These are phyloP conservation scores for Malassezia equina DNA, from an alignment of 1,284 basidiomycete species.

Conservation along the genomic window DNA sequence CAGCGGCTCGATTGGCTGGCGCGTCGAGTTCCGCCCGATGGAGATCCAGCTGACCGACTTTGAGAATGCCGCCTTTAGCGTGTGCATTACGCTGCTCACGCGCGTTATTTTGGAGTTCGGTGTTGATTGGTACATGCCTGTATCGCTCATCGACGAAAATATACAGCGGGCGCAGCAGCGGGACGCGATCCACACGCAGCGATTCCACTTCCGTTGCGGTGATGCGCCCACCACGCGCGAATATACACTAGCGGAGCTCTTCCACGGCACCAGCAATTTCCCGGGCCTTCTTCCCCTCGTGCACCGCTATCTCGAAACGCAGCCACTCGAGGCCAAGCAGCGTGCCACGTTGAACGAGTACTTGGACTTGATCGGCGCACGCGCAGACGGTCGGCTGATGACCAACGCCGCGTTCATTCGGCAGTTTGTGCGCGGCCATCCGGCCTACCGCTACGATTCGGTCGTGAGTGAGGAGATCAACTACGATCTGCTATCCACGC, in stretches of 20 bases:
- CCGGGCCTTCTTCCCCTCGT: conserved; percentile 79
- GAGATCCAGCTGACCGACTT: conserved; percentile 98
- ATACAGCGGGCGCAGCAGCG: conserved; percentile 81
- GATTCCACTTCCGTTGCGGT: conserved; percentile 71
- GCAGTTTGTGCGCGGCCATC: conserved; percentile 77
- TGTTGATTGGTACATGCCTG: conserved; percentile 90
- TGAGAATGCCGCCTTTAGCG: conserved; percentile 91
- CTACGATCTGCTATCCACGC: conserved; percentile 60
- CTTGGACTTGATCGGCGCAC: conserved; percentile 48
- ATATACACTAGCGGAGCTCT: conserved; percentile 83
- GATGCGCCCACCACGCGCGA: conserved; percentile 72
- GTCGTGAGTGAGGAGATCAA: conserved; percentile 82
- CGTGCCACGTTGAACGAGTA: conserved; percentile 57
- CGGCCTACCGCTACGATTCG: conserved; percentile 80
- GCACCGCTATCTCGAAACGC: conserved; percentile 72
- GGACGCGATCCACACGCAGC: conserved; percentile 63
- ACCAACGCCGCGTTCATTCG: conserved; percentile 91
- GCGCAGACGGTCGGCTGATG: conserved; percentile 58
- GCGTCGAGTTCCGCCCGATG: conserved; percentile 97
- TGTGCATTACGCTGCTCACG: conserved; percentile 87
- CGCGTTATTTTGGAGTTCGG: conserved; percentile 83
- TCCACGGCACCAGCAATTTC: conserved; percentile 77
- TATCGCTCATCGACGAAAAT: conserved; percentile 96
- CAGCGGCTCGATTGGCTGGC: conserved; percentile 85
- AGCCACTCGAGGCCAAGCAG: conserved; percentile 65